Evolutionary conservation across 2,329 filamentous ascomycete species (phyloP), one percentile per base, ranked within the genome.

Genomic region (Chaetomium olivaceum): DNA sequence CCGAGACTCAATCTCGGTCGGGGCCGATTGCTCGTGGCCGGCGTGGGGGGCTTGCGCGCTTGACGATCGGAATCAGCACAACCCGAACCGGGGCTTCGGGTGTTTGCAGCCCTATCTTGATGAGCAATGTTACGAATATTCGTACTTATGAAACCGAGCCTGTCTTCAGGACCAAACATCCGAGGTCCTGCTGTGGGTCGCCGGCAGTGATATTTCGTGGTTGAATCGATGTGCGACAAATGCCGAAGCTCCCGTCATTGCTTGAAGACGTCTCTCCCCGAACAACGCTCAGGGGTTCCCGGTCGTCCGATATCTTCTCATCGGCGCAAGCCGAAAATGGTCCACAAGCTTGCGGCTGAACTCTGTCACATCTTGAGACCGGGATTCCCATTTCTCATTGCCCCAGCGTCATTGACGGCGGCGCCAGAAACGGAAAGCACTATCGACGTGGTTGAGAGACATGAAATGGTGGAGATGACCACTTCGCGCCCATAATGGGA

Each of bases 381-480:
- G 39, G 39, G 39, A 43, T 43, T 43, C 39, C 33, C 39, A 19
- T 43, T 9, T 39, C 29, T 43, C 16, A 46, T 29, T 27, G 21
- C 19, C 2, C n/a, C n/a, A 6, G 46, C 58, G 21, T 52, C 58
- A 52, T 52, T 31, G 43, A 25, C 16, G 21, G 25, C 29, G 39
- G 52, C 54, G 58, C 58, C 58, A 33, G 31, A 61, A 65, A n/a
- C 29, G 62, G 60, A 46, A 57, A 63, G 63, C 66, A 58, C 67
- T 68, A 66, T 63, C 33, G 67, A 65, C 25, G 43, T 29, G 43
- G 39, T 61, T 36, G 51, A 64, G 54, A 33, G 54, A 33, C 58
- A 43, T 43, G 39, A 16, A 56, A 61, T 60, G 33, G 62, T 64
- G 64, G 64, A 68, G 57, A 66, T 66, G 50, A 62, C 29, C 55